Evolutionary conservation across 2,329 filamentous ascomycete species (phyloP), one percentile per base, ranked within the genome.

Genomic region (Trichoderma guizhouense): DNA sequence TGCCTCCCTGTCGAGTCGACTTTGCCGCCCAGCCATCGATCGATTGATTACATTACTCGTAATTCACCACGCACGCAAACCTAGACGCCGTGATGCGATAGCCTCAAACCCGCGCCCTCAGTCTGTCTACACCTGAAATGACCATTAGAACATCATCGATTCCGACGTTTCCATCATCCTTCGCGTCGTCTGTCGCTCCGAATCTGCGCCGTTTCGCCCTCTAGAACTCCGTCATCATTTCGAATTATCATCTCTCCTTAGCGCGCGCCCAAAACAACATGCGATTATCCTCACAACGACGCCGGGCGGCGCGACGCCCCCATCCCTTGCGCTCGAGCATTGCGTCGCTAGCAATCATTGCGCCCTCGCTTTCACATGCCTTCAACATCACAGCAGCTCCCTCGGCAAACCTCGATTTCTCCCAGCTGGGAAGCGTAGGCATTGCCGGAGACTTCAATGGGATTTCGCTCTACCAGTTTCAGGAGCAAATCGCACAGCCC

Each of bases 401-500:
- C 3, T 84, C 89, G 15, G 85, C 92, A 71, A 90, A 95, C 77
- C 88, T 99, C 79, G 92, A 97, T 79, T 87, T 97, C 72, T 88
- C 87, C 32, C 84, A 90, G 71, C 85, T 99, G 43, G 96, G 96
- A 72, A 90, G 92, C 76, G 91, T 98, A 75, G 94, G 93, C 69
- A 87, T 99, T 72, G 92, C 90, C 1, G 96, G 96, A 76, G 91
- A 98, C 82, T 99, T 97, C 80, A 90, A 93, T 78, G 93, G 94
- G 69, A 92, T 98, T 77, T 98, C 96, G 14, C 85, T 98, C 51
- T 98, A 96, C 84, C 86, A 95, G 79, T 98, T 91, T 78, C 86
- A 92, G 77, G 93, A 92, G 74, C 95, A 99, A 80, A 91, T 86
- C 72, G 89, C 95, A 81, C 84, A 86, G 73, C 83, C 87, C 18